Conservation (phyloP, 257 asterid genomes). For the Gentiana macrophylla region DNA sequence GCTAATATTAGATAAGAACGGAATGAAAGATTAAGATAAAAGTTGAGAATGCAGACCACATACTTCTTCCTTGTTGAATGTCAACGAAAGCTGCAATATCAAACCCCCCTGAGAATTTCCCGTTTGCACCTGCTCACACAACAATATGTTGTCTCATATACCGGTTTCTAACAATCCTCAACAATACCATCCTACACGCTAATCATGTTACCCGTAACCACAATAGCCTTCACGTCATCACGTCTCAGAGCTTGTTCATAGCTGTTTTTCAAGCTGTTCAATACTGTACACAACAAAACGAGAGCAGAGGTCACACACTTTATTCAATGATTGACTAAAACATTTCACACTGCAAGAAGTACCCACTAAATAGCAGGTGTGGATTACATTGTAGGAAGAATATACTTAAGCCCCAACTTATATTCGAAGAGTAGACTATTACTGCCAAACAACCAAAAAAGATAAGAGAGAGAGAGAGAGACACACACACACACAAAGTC, state of each 20-base stretch:
- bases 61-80: constrained; percentile 67
- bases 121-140: constrained; percentile 61
- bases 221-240: constrained; percentile 85
- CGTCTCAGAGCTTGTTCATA: constrained; percentile 66
- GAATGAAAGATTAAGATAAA: background rate
- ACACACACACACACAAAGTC: no score
- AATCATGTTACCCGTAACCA: constrained; percentile 49
- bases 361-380: no score
- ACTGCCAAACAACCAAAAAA: no score
- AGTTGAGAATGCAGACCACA: background rate
- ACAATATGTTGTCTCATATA: constrained; percentile 12
- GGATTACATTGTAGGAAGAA: no score
- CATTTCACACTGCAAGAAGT: no score
- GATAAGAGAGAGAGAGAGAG: no score
- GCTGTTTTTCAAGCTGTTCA: constrained; percentile 76
- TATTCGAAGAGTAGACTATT: no score
- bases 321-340: background rate
- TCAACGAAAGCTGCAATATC: constrained; percentile 70
- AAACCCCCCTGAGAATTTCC: constrained; percentile 94
- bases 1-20: constrained; percentile 21
- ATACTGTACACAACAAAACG: constrained; percentile 31
- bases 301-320: background rate
- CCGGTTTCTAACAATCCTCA: constrained; percentile 5
- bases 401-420: no score
- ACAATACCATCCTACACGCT: constrained; percentile 4